Evolutionary conservation across 148 eudicot genomes (phyloP), one percentile per base, ranked within the genome.

Genomic region (Nyssa sinensis): DNA sequence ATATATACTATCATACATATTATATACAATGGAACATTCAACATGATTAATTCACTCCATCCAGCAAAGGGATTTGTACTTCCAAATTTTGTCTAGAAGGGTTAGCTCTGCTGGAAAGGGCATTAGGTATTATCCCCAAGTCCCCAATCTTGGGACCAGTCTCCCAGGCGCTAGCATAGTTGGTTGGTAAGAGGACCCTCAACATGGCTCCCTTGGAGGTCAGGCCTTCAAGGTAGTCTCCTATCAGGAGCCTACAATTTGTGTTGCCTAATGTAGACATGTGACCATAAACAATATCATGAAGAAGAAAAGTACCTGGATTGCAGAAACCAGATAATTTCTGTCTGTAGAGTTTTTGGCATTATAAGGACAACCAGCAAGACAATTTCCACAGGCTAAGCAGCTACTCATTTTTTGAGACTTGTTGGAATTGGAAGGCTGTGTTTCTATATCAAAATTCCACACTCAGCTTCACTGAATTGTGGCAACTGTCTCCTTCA

Each of bases 351-450:
- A 82, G 41, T 55, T 75, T 34, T 82, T 82, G 64, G 81, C 85
- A 72, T 78, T 78, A 9, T 82, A 78, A 58, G 85, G 79, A 67
- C 85, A 82, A 7, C 85, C 85, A 39, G 77, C 28, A 47, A 82
- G 81, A 62, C 85, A 82, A 70, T 82, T 82, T 29, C 85, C 81
- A 62, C 85, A 82, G 1, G 74, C 81, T 32, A 82, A 59, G 68
- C 81, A 82, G 47, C 53, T 62, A 30, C 71, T 77, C 68, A 29
- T 61, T 53, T 75, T 28, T 44, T 55, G 67, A 41, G 73, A 60
- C 53, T 73, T 35, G 3, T 1, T 16, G 7, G 58, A 30, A 39
- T 71, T 71, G 16, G 55, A 53, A 17, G 49, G 27, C 25, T 71
- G 64, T 41, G 73, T 81, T 66, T 76, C 74, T 29, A 57, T 62